Conservation (phyloP, 306 rosid genomes). For the Fragaria vesca region DNA sequence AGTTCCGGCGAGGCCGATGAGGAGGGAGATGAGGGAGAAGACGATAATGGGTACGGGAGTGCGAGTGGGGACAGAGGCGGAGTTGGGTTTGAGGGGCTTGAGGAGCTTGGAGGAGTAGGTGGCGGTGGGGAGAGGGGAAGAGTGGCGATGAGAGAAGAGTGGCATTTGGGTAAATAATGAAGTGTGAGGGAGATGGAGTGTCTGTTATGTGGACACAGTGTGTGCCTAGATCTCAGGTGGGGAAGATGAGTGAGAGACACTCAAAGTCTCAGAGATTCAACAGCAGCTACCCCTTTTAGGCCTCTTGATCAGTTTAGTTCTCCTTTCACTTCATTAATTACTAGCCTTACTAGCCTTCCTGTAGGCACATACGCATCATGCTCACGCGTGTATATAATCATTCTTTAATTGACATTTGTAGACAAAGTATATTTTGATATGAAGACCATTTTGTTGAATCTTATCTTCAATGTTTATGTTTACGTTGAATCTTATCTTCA, state of each 20-base stretch:
- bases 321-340: no score
- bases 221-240: background rate
- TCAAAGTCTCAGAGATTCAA: background rate
- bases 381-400: no score
- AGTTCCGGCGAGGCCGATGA: constrained; percentile 33
- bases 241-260: background rate
- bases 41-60: constrained; percentile 21
- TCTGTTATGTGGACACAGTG: background rate
- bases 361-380: no score
- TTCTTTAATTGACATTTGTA: no score
- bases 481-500: no score
- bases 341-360: no score
- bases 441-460: no score
- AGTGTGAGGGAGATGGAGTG: background rate
- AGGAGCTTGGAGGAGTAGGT: constrained; percentile 31
- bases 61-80: constrained; percentile 7
- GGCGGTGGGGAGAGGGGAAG: constrained; percentile 19
- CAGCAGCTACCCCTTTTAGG: background rate
- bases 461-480: no score
- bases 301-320: background rate
- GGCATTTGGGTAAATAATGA: constrained; percentile 27
- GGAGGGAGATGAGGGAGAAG: constrained; percentile 27
- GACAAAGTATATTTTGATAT: no score
- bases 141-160: constrained; percentile 29
- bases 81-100: constrained; percentile 23